These are phyloP conservation scores for Chrysoporthe cubensis DNA, from an alignment of 2,329 filamentous ascomycete species.

Conservation along the genomic window DNA sequence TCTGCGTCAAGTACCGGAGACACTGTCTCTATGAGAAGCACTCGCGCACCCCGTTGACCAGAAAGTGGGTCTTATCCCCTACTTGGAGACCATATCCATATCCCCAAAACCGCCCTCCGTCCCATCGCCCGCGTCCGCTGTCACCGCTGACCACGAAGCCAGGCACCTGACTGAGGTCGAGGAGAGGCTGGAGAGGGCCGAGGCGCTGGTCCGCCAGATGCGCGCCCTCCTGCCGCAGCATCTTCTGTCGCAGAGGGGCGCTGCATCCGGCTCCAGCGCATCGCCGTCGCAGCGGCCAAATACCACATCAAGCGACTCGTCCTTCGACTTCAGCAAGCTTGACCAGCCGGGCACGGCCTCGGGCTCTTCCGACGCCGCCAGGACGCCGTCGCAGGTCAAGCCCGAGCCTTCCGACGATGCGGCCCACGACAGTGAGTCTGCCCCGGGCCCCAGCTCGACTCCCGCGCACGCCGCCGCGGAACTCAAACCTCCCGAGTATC, in stretches of 20 bases:
- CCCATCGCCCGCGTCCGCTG: not conserved
- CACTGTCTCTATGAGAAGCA: conserved; percentile 54
- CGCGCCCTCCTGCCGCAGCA: conserved; percentile 36
- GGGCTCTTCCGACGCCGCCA: conserved; percentile 19
- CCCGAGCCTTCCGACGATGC: conserved; percentile 28
- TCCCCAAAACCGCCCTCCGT: not conserved
- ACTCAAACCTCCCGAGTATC: conserved; percentile 21
- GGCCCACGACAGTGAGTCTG: conserved; percentile 21
- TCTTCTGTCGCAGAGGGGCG: conserved; percentile 26
- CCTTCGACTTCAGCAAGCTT: conserved; percentile 29
- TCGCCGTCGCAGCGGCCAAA: conserved; percentile 20
- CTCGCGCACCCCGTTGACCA: conserved; percentile 51
- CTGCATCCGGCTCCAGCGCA: conserved; percentile 21
- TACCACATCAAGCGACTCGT: conserved; percentile 22
- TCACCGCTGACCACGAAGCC: conserved; percentile 21
- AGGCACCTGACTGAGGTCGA: conserved; percentile 50
- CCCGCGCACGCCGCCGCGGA: conserved; percentile 17
- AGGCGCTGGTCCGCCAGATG: conserved; percentile 39
- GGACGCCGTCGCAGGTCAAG: conserved; percentile 25
- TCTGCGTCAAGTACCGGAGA: conserved; percentile 48
- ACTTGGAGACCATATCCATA: not conserved
- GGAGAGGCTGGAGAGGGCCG: conserved; percentile 42
- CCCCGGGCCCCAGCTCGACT: conserved; percentile 17
- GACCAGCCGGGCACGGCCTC: conserved; percentile 23
- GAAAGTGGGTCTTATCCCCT: conserved; percentile 40